A percentile compares a stretch with the other conserved stretches of the same genome.
Conservation (phyloP, 1,284 basidiomycete genomes). For the Sutorius eximius region DNA sequence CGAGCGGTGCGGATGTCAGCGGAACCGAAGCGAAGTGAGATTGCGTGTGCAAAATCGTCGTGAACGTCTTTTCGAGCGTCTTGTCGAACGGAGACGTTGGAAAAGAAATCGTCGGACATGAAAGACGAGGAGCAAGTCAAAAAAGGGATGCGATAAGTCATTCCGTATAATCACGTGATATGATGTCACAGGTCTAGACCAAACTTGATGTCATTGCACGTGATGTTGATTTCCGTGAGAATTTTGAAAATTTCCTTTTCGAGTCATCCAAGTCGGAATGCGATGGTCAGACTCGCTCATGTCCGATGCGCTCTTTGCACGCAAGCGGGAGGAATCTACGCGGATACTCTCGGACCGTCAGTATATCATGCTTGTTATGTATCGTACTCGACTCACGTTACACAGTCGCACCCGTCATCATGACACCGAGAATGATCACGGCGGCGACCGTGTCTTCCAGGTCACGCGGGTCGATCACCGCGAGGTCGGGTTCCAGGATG, state of each 20-base stretch:
- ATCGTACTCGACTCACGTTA: neutral
- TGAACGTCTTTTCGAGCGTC: conserved; percentile 3
- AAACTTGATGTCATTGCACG: conserved; percentile 28
- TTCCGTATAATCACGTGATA: conserved; percentile 27
- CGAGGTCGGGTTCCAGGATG: conserved; percentile 43
- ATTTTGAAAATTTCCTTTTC: neutral
- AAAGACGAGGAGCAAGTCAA: neutral
- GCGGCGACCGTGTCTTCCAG: conserved; percentile 60
- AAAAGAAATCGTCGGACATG: conserved; percentile 34
- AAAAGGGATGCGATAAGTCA: neutral
- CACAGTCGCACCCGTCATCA: conserved; percentile 84
- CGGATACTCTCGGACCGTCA: conserved; percentile 70
- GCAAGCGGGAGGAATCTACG: conserved; percentile 65
- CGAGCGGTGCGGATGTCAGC: conserved; percentile 35
- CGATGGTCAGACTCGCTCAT: conserved; percentile 38
- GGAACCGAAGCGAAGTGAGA: conserved; percentile 35
- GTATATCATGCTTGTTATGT: conserved; percentile 30
- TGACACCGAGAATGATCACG: conserved; percentile 82
- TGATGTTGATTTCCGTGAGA: conserved; percentile 17
- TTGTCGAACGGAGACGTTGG: neutral
- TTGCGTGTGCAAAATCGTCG: conserved; percentile 41
- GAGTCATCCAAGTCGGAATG: conserved; percentile 5
- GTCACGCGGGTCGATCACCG: conserved; percentile 43
- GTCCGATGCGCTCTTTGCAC: conserved; percentile 63
- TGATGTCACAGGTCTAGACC: conserved; percentile 35